Evolutionary conservation across 176 grass and related monocot genomes (phyloP), one percentile per base, ranked within the genome.

Genomic region (Elymus sibiricus): DNA sequence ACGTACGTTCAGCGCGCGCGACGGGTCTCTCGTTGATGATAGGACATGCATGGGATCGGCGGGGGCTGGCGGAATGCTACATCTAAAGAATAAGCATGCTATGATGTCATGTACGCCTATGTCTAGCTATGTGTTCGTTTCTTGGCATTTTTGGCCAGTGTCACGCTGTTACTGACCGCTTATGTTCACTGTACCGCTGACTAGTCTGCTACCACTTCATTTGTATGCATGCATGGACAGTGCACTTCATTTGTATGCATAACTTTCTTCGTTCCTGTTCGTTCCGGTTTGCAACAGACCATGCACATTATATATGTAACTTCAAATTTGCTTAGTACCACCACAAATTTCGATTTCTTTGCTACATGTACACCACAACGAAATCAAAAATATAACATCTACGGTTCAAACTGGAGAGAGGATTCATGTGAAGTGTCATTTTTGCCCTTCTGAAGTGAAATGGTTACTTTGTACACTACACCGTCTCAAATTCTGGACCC

Each of bases 21-120:
- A 85, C 39, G 40, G 68, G 81, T 87, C 77, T 87, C 70, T 39
- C 31, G 64, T 84, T 70, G 89, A 91, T 87, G 85, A 84, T 87
- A 84, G 88, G 72, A 90, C 79, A 42, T 77, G 38, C 81, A 62
- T 24, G 61, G 56, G 64, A 76, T 55, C 42, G 58, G 74, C 5
- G n/a, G 51, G 7, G 26, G 21, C 47, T 51, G 24, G 19, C 4
- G 46, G n/a, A 25, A 25, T 35, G 70, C 42, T 47, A 61, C 44
- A 31, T 87, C 31, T 81, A 70, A 74, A 76, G 60, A 76, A 91
- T 91, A 91, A 91, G 47, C 15, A 44, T 16, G 75, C 68, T 46
- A 28, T 3, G 46, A 49, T 64, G 11, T 5, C 67, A 28, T 47
- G 74, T 81, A 71, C 63, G 28, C 56, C 14, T 62, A 37, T 17